Evolutionary conservation across 108 stramenopile species (phyloP).

Genomic region (Skeletonema menzelii): DNA sequence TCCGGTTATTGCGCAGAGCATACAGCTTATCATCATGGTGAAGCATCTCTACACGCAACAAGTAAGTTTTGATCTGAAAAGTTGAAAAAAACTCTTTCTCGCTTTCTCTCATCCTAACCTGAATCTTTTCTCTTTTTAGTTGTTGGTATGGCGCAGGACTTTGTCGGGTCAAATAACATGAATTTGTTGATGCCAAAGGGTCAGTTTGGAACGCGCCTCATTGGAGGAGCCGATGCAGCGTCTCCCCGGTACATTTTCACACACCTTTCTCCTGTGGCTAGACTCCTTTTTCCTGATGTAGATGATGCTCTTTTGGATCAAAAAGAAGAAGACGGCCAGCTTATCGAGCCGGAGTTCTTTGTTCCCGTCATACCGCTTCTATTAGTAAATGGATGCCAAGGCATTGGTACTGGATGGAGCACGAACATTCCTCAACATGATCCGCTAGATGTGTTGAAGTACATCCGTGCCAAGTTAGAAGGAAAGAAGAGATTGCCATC

Average conservation of each 20-base stretch:
- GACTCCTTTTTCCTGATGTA: slow-evolving; percentile 79
- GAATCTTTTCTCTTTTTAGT: slow-evolving; percentile 38
- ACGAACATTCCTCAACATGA: slow-evolving; percentile 88
- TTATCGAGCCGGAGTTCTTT: slow-evolving; percentile 85
- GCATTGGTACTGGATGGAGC: slow-evolving; percentile 96
- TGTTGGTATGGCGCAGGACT: slow-evolving; percentile 94
- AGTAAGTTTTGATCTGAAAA: slow-evolving; percentile 42
- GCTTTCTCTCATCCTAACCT: neutral
- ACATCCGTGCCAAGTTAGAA: slow-evolving; percentile 69
- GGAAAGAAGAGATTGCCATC: slow-evolving; percentile 34
- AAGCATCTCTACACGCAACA: slow-evolving; percentile 91
- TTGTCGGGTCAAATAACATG: slow-evolving; percentile 93
- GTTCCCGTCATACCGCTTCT: slow-evolving; percentile 87
- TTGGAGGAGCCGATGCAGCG: slow-evolving; percentile 90
- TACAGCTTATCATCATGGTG: slow-evolving; percentile 96
- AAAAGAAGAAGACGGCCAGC: slow-evolving; percentile 85
- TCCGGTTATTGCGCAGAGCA: slow-evolving; percentile 92
- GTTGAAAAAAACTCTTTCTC: neutral
- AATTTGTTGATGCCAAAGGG: slow-evolving; percentile 87
- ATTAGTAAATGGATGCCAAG: slow-evolving; percentile 89
- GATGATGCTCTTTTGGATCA: slow-evolving; percentile 84
- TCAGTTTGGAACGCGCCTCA: slow-evolving; percentile 91
- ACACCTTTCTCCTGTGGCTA: slow-evolving; percentile 67
- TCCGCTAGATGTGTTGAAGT: slow-evolving; percentile 81
- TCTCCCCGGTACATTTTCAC: slow-evolving; percentile 95